Conservation (phyloP, 2,329 filamentous ascomycete genomes). For the Fusarium sp. region DNA sequence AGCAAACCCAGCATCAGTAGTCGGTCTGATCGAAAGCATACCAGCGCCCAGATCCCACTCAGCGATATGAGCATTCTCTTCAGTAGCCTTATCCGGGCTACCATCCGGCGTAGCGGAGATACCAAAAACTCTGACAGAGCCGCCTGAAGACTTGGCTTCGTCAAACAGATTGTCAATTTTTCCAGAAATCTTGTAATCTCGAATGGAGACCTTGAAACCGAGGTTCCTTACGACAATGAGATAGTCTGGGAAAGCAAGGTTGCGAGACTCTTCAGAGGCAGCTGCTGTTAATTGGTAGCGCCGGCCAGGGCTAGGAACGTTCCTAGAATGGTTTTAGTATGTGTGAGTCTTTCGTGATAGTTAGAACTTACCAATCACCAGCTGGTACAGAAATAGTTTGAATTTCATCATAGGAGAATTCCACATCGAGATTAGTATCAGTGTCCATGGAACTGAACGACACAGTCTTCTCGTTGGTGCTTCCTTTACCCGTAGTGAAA, state of each 20-base stretch:
- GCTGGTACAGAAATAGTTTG: constrained; percentile 30
- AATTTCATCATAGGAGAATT: constrained; percentile 39
- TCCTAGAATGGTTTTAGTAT: constrained; percentile 16
- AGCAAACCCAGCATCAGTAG: constrained; percentile 32
- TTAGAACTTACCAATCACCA: constrained; percentile 19
- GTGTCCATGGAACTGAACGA: constrained; percentile 20
- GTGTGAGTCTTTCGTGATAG: fast-evolving
- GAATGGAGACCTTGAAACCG: constrained; percentile 31
- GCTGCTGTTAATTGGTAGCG: constrained; percentile 22
- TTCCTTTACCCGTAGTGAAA: constrained; percentile 15
- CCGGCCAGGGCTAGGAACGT: constrained; percentile 35
- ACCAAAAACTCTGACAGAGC: constrained; percentile 31
- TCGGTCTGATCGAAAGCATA: constrained; percentile 21
- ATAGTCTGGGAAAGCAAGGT: constrained; percentile 37
- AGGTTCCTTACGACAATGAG: constrained; percentile 33
- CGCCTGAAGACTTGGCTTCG: constrained; percentile 17
- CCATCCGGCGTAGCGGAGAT: constrained; percentile 36
- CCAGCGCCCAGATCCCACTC: constrained; percentile 28
- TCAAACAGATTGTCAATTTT: constrained; percentile 27
- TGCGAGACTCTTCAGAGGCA: constrained; percentile 34
- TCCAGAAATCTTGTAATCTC: not conserved
- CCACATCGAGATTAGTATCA: constrained; percentile 27
- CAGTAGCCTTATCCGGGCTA: constrained; percentile 24
- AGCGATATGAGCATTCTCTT: constrained; percentile 33
- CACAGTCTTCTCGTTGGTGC: constrained; percentile 5